Conservation (phyloP, 495 filamentous ascomycete genomes). For the Sabuloglossum arenarium region DNA sequence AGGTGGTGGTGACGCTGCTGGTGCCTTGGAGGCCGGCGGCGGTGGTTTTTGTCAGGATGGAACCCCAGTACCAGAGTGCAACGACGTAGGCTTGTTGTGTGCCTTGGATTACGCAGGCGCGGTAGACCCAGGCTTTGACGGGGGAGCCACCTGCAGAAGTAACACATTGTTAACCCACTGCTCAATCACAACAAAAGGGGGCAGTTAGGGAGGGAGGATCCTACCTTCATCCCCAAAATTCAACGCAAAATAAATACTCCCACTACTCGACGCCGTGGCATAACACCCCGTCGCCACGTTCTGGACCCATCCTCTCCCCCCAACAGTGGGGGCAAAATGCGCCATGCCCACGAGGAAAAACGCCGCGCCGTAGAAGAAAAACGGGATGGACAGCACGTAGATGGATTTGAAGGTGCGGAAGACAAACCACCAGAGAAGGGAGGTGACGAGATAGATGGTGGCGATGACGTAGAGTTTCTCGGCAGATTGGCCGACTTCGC, state of each 20-base stretch:
- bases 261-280: slow-evolving; percentile 34
- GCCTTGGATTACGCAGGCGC: slow-evolving; percentile 40
- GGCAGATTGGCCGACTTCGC: slow-evolving; percentile 36
- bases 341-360: slow-evolving; percentile 44
- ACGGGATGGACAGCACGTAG: slow-evolving; percentile 34
- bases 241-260: slow-evolving; percentile 40
- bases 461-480: slow-evolving; percentile 42
- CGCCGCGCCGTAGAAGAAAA: slow-evolving; percentile 38
- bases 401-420: slow-evolving; percentile 35
- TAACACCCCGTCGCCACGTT: slow-evolving; percentile 42
- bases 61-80: slow-evolving; percentile 45
- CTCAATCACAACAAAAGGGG: slow-evolving; percentile 11
- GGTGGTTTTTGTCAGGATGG: not conserved
- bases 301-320: slow-evolving; percentile 27
- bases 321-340: slow-evolving; percentile 23
- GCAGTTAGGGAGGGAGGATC: not conserved
- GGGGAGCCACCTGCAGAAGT: slow-evolving; percentile 27
- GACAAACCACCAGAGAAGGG: slow-evolving; percentile 39
- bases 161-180: slow-evolving; percentile 26
- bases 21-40: slow-evolving; percentile 17
- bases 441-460: slow-evolving; percentile 35
- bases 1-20: slow-evolving; percentile 16
- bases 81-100: slow-evolving; percentile 41
- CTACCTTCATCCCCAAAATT: slow-evolving; percentile 44
- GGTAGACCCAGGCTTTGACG: slow-evolving; percentile 40